phyloP scores from a whole-genome alignment of 352 stramenopile genomes.

The Hyaloperonospora arabidopsidis region DNA sequence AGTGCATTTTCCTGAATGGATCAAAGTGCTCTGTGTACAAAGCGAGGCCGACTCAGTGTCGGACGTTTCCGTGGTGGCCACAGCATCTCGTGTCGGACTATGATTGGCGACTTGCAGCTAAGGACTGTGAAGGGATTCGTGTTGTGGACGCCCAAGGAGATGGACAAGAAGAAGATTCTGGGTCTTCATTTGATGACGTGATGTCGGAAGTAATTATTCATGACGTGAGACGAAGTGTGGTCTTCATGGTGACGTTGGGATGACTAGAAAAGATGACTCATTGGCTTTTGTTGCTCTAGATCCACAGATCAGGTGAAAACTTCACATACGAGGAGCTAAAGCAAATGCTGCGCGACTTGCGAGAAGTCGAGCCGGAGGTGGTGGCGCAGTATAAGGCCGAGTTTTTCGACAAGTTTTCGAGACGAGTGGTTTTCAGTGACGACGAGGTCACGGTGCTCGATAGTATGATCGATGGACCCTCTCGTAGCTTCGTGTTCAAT shows the following conservation, averaged over 20 bases:
- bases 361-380: constrained; percentile 47
- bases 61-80: constrained; percentile 78
- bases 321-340: constrained; percentile 63
- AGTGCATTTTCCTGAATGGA: constrained; percentile 62
- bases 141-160: constrained; percentile 1
- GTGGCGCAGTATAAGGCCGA: constrained; percentile 49
- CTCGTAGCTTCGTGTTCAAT: constrained; percentile 68
- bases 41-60: constrained; percentile 66
- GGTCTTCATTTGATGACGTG: constrained; percentile 44
- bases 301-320: constrained; percentile 67
- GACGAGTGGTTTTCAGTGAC: constrained; percentile 42
- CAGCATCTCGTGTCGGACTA: constrained; percentile 71
- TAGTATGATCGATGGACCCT: constrained; percentile 38
- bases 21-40: constrained; percentile 62
- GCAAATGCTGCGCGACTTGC: constrained; percentile 49
- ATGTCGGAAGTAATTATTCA: constrained; percentile 53
- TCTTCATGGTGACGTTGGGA: neutral
- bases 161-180: constrained; percentile 1
- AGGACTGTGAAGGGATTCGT: constrained; percentile 64
- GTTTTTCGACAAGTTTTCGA: constrained; percentile 48
- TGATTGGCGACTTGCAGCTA: constrained; percentile 61
- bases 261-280: neutral
- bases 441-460: constrained; percentile 58
- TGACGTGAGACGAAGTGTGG: constrained; percentile 33
- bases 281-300: constrained; percentile 15